Evolutionary conservation across 2,329 filamentous ascomycete species (phyloP).

Genomic region (Penicillium sp.): DNA sequence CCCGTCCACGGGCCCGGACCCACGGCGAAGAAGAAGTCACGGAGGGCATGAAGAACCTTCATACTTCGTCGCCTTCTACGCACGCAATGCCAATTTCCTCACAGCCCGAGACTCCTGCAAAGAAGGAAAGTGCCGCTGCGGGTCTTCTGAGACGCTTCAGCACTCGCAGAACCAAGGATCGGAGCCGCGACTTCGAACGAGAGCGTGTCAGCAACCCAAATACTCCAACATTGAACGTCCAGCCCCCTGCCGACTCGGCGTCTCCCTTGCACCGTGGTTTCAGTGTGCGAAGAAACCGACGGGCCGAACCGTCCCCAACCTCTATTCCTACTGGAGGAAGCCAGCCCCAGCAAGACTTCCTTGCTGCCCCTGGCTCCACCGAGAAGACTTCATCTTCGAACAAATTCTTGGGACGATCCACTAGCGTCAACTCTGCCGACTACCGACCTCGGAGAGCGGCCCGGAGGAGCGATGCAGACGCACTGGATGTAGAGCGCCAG

Average conservation of each 20-base stretch:
- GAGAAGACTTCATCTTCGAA: conserved; percentile 60
- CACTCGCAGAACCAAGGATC: conserved; percentile 71
- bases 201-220: conserved; percentile 62
- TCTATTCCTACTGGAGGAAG: conserved; percentile 57
- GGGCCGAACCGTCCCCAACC: conserved; percentile 53
- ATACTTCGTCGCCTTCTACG: conserved; percentile 51
- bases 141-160: conserved; percentile 87
- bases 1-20: conserved; percentile 81
- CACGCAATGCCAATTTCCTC: conserved; percentile 54
- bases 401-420: conserved; percentile 76
- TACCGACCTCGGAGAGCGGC: conserved; percentile 63
- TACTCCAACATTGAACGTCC: conserved; percentile 76
- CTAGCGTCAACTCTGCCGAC: conserved; percentile 88
- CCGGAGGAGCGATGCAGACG: conserved; percentile 55
- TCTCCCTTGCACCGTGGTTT: conserved; percentile 78
- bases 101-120: conserved; percentile 60
- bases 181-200: conserved; percentile 41
- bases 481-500: conserved; percentile 57
- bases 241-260: conserved; percentile 67
- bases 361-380: conserved; percentile 68
- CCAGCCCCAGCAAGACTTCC: conserved; percentile 72
- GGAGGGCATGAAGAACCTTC: conserved; percentile 67
- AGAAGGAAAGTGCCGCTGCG: conserved; percentile 83
- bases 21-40: conserved; percentile 90
- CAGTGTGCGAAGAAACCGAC: conserved; percentile 67